Evolutionary conservation across 352 stramenopile genomes (phyloP), one percentile per base, ranked within the genome.

Genomic region (Globisporangium rhizosaccharum): DNA sequence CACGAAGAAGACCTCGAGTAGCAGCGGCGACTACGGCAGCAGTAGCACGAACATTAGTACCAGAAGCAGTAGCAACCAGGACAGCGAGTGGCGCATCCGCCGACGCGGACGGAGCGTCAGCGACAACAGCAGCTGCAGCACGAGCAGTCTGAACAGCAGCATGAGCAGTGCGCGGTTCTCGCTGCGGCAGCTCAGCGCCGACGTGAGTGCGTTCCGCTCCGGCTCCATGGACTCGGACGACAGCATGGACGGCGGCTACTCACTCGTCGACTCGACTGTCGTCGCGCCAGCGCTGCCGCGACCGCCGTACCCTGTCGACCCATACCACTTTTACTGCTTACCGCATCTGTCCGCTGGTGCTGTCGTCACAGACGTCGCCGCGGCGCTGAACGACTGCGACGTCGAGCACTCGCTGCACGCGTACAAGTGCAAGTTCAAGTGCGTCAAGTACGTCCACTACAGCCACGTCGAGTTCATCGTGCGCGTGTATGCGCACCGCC

Each of bases 351-450:
- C 60, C 12, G 73, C 79, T 0, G 72, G 66, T 6, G 61, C 61
- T 0, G 67, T 85, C 9, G 49, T 75, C n/a, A 70, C 72, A 6
- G 70, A 85, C 17, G 72, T 88, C 48, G 79, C 73, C 10, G 63
- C 74, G 37, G 57, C 69, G 3, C 76, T 93, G 9, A 62, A 69
- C 18, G 78, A 77, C 4, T 82, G 70, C 53, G 76, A 85, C 25
- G 82, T 93, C 56, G 82, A 90, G 62, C 75, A 80, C 51, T 74
- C 73, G 49, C 77, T 92, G 52, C 72, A 86, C 52, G 70, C 82
- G 30, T 68, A 76, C 45, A 91, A 92, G 57, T 90, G 82, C 71
- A 93, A 93, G 66, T 93, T 93, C 62, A 91, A 91, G 55, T 92
- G 84, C 60, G 73, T 93, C 62, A 90, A 90, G 63, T 87, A 92